Base-by-base conservation (phyloP, 2,329 filamentous ascomycete genomes). In the Metarhizium robertsii region DNA sequence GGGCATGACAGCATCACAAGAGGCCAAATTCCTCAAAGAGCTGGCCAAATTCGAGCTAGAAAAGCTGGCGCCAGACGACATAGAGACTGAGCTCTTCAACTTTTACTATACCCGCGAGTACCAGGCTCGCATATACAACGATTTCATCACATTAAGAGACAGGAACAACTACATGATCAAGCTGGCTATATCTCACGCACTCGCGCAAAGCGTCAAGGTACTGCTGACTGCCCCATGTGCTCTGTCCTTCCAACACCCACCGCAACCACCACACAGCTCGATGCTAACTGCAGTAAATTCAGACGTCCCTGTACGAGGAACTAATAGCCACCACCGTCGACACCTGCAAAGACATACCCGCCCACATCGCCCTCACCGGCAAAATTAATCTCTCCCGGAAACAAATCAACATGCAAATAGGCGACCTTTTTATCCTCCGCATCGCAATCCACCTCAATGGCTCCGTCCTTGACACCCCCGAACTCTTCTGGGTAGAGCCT, bases 381-480 rank as follows among this genome's bases (percentile, higher is more conserved):
- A 94, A 92, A 66, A 94, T 99, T 66, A 86, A 89, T 55, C 83
- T 99, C 57, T 90, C 86, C 57, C 85, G 92, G 47, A 84, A 85
- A 57, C 85, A 97, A 69, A 96, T 99, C 77, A 97, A 97, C 77
- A 97, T 97, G 92, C 92, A 97, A 73, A 96, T 99, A 58, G 94
- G 94, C 69, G 92, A 99, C 74, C 83, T 99, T 54, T 99, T 99
- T 72, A 97, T 99, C 67, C 77, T 99, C 36, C 85, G 94, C 58
- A 97, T 99, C 75, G 96, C 94, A 70, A 97, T 99, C 66, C 95
- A 99, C 73, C 80, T 99, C 52, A 96, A 97, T 70, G 94, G 94
- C 38, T 95, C 90, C 34, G 92, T 99, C 6, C 85, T 99, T 43
- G 94, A 99, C 70, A 95, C 92, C 10, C 94, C 94, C 0, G 94